phyloP scores from a whole-genome alignment of 768 basidiomycete genomes.

The Leccinellum albellum region DNA sequence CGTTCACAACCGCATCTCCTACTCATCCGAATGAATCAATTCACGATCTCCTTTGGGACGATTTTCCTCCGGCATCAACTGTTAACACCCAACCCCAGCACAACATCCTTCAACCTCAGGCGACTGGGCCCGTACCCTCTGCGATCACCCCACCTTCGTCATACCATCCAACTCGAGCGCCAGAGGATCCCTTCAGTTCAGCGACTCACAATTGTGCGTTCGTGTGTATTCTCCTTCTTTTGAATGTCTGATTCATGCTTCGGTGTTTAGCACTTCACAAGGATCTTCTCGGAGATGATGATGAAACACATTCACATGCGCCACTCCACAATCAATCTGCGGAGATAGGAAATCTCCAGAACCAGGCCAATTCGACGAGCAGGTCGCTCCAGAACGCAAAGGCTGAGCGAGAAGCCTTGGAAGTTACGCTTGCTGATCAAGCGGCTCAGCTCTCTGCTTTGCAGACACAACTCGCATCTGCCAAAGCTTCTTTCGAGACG shows the following conservation, averaged over 20 bases:
- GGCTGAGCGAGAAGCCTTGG: conserved; percentile 61
- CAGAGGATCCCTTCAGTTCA: conserved; percentile 51
- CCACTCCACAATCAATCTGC: conserved; percentile 70
- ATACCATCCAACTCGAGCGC: conserved; percentile 16
- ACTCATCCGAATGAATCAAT: conserved; percentile 37
- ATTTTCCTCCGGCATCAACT: conserved; percentile 43
- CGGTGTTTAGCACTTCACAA: conserved; percentile 23
- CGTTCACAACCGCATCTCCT: conserved; percentile 37
- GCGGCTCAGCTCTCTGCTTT: conserved; percentile 73
- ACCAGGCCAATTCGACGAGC: conserved; percentile 79
- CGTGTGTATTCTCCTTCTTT: neutral
- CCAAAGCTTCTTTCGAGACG: conserved; percentile 81
- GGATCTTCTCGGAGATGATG: conserved; percentile 75
- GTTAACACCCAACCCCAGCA: conserved; percentile 33
- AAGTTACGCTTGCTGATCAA: conserved; percentile 61
- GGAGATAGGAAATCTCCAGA: conserved; percentile 84
- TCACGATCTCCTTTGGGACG: conserved; percentile 52
- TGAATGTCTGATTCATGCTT: conserved; percentile 6
- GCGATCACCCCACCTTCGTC: conserved; percentile 28
- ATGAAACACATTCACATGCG: conserved; percentile 43
- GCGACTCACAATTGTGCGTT: conserved; percentile 24
- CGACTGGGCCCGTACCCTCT: conserved; percentile 32
- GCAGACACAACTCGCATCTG: conserved; percentile 77
- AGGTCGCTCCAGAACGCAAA: conserved; percentile 64
- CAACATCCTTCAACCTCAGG: conserved; percentile 33